Evolutionary conservation across 225 moss, liverwort and hornwort genomes (phyloP), one percentile per base, ranked within the genome.

Genomic region (Neckera pumila): DNA sequence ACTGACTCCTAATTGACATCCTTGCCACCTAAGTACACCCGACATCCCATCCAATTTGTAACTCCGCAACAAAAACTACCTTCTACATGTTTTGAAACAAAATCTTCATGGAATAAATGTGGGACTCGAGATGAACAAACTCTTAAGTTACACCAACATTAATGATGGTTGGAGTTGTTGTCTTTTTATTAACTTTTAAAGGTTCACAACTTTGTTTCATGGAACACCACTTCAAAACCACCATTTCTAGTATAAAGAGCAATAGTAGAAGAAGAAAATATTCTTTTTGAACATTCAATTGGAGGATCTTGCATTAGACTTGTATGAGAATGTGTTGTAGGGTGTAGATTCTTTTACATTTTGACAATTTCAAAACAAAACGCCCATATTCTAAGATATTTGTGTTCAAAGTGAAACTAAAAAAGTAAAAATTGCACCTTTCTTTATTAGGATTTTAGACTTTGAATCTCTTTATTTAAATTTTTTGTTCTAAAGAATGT

Each of bases 61-160:
- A n/a, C n/a, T n/a, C n/a, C n/a, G n/a, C n/a, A n/a, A n/a, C n/a
- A n/a, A n/a, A n/a, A n/a, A n/a, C n/a, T n/a, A n/a, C n/a, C n/a
- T n/a, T n/a, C n/a, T n/a, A n/a, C n/a, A n/a, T n/a, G n/a, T n/a
- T n/a, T n/a, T n/a, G 8, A 74, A 31, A 18, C 11, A 19, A 75
- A 28, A 18, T 7, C 49, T 47, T 31, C 12, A 31, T 4, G 4
- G 4, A 49, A 7, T 31, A 19, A 30, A 31, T 31, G 30, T 18
- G 2, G 47, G 4, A 18, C 11, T 1, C 0, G 0, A 73, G 10
- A 30, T 30, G 45, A 45, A 17, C 3, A 73, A 45, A 30, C 3
- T 45, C 73, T 73, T 17, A 30, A 28, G 17, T 30, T 28, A 17
- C 0, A 1, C 17, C 17, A 28, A 45, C 0, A 0, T 28, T 28